Conservation (phyloP, 2,329 filamentous ascomycete genomes). For the Penicillium sumatraense region DNA sequence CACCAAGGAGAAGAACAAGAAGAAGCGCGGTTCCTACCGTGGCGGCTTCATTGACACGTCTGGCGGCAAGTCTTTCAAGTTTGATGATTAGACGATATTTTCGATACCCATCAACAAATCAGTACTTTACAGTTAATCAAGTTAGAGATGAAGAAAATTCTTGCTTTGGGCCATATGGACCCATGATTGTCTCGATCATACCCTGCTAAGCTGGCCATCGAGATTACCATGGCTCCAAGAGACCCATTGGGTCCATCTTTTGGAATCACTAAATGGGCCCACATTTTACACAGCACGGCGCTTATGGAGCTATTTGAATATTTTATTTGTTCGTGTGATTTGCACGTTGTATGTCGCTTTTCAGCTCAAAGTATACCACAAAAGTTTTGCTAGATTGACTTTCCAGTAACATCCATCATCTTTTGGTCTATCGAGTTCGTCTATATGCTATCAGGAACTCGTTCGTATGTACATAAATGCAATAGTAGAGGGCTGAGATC, state of each 20-base stretch:
- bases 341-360: conserved; percentile 2
- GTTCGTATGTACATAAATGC: not conserved
- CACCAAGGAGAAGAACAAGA: conserved; percentile 99
- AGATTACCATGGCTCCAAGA: not conserved
- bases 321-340: conserved; percentile 2
- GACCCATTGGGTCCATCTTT: not conserved
- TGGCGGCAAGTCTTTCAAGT: conserved; percentile 86
- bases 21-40: conserved; percentile 87
- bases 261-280: not conserved
- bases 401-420: not conserved
- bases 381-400: conserved; percentile 14
- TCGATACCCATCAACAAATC: conserved; percentile 1
- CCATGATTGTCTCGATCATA: not conserved
- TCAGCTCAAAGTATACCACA: conserved; percentile 17
- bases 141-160: not conserved
- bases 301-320: conserved; percentile 20
- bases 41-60: conserved; percentile 85
- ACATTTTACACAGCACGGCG: conserved; percentile 16
- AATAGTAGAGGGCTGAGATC: not conserved
- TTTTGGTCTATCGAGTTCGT: not conserved
- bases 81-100: conserved; percentile 71
- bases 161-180: not conserved
- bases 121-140: not conserved
- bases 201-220: not conserved
- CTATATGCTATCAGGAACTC: not conserved